These are phyloP conservation scores for Mortierella claussenii DNA, from an alignment of 192 early-diverging fungal genomes.

Conservation along the genomic window DNA sequence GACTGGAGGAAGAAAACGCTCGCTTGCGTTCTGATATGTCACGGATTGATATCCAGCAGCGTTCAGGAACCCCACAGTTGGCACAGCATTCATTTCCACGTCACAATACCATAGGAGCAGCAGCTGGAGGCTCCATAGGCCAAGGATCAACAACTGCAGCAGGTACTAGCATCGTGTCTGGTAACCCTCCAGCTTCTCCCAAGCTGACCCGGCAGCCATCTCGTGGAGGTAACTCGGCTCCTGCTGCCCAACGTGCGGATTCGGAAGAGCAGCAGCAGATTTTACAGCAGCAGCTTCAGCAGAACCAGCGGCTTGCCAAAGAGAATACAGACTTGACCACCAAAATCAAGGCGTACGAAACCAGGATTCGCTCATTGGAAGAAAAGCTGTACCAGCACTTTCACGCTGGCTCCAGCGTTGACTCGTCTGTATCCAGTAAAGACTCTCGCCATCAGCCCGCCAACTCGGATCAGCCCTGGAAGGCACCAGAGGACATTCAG, in stretches of 20 bases:
- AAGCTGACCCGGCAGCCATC: constrained; percentile 43
- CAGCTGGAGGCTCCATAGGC: constrained; percentile 9
- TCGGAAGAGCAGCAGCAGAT: constrained; percentile 36
- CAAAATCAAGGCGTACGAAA: constrained; percentile 55
- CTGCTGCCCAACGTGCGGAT: constrained; percentile 6
- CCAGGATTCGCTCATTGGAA: constrained; percentile 54
- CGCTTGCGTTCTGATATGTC: constrained; percentile 40
- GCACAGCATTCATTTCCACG: constrained; percentile 24
- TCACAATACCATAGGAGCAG: constrained; percentile 14
- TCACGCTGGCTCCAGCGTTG: constrained; percentile 26
- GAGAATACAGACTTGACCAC: constrained; percentile 29
- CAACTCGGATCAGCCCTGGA: constrained; percentile 32
- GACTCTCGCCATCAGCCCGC: constrained; percentile 24
- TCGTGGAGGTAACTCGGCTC: constrained; percentile 11
- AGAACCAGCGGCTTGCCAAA: constrained; percentile 33
- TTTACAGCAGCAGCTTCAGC: constrained; percentile 38
- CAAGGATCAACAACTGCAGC: constrained; percentile 13
- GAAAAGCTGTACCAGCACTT: constrained; percentile 53
- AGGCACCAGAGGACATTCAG: constrained; percentile 31
- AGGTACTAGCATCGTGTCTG: constrained; percentile 3
- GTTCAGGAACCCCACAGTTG: constrained; percentile 39
- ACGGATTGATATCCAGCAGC: constrained; percentile 38
- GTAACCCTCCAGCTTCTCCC: constrained; percentile 25
- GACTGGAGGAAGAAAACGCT: constrained; percentile 46
- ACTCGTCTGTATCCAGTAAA: constrained; percentile 26